Percentiles rank a stretch among this genome's conserved stretches.
Conservation (phyloP, 257 asterid genomes). For the Avicennia marina region DNA sequence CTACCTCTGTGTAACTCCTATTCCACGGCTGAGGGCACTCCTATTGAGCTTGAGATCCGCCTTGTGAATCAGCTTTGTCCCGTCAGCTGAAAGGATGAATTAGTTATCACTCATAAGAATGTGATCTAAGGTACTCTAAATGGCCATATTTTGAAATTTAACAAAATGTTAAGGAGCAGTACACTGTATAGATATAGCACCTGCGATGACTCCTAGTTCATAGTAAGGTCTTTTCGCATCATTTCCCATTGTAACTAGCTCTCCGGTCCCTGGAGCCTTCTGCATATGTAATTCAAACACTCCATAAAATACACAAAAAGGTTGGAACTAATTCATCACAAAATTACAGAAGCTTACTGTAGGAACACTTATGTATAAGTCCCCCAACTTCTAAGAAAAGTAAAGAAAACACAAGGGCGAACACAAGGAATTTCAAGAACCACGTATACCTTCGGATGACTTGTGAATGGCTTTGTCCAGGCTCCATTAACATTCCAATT, state of each 20-base stretch:
- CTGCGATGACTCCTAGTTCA: conserved; percentile 23
- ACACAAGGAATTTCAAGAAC: conserved; percentile 5
- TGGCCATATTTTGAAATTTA: not conserved
- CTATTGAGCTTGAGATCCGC: conserved; percentile 37
- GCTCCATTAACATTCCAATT: conserved; percentile 33
- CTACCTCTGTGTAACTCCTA: conserved; percentile 39
- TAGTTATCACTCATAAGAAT: not conserved
- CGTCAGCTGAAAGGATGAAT: conserved; percentile 14
- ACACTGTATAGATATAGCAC: not conserved
- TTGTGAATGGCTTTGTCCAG: conserved; percentile 45
- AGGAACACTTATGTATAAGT: no score
- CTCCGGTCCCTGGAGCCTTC: conserved; percentile 18
- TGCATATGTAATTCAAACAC: no score
- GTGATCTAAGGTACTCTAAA: not conserved
- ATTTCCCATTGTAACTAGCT: conserved; percentile 13
- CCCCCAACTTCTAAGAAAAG: no score
- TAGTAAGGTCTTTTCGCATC: conserved; percentile 13
- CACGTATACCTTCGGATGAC: conserved; percentile 50
- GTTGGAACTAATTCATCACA: not conserved
- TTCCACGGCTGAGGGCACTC: conserved; percentile 36
- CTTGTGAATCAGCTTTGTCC: conserved; percentile 26
- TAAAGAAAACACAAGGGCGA: not conserved
- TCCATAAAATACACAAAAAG: no score
- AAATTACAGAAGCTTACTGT: not conserved
- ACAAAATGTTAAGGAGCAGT: not conserved